Evolutionary conservation across 768 basidiomycete genomes (phyloP).

Genomic region (Panaeolus papilionaceus): DNA sequence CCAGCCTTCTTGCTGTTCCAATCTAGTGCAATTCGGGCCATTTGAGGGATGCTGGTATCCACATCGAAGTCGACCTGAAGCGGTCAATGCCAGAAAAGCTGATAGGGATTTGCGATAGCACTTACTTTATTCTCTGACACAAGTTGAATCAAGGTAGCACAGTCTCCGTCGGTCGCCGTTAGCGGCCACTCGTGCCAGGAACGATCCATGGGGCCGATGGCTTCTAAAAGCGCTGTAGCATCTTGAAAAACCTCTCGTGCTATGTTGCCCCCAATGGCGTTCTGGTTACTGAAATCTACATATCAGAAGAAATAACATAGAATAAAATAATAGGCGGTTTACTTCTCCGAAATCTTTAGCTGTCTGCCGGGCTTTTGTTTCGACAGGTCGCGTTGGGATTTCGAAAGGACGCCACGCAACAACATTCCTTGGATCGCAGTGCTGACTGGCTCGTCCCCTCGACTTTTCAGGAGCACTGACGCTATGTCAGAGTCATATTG

Average conservation of each 20-base stretch:
- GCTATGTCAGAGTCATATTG: constrained; percentile 68
- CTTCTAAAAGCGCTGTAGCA: constrained; percentile 64
- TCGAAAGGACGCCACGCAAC: constrained; percentile 69
- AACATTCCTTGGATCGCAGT: constrained; percentile 66
- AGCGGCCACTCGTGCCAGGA: constrained; percentile 82
- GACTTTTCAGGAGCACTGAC: constrained; percentile 57
- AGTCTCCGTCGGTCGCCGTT: constrained; percentile 80
- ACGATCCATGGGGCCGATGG: constrained; percentile 53
- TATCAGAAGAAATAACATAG: not conserved
- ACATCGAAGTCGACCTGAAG: constrained; percentile 73
- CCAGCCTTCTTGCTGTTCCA: constrained; percentile 94
- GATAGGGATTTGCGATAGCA: not conserved
- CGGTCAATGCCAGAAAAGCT: not conserved
- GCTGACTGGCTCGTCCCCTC: constrained; percentile 62
- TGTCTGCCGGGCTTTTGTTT: constrained; percentile 75
- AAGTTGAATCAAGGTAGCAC: constrained; percentile 77
- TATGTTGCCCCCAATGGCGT: constrained; percentile 68
- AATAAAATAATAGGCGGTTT: too few relatives aligned
- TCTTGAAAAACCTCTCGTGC: constrained; percentile 73
- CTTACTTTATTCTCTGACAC: constrained; percentile 80
- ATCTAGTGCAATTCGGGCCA: constrained; percentile 62
- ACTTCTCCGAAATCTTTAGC: constrained; percentile 74
- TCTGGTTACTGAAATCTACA: constrained; percentile 60
- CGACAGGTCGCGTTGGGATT: constrained; percentile 64
- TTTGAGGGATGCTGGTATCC: constrained; percentile 66